Evolutionary conservation across 768 basidiomycete genomes (phyloP), one percentile per base, ranked within the genome.

Genomic region (Porphyrellus cyaneotinctus): DNA sequence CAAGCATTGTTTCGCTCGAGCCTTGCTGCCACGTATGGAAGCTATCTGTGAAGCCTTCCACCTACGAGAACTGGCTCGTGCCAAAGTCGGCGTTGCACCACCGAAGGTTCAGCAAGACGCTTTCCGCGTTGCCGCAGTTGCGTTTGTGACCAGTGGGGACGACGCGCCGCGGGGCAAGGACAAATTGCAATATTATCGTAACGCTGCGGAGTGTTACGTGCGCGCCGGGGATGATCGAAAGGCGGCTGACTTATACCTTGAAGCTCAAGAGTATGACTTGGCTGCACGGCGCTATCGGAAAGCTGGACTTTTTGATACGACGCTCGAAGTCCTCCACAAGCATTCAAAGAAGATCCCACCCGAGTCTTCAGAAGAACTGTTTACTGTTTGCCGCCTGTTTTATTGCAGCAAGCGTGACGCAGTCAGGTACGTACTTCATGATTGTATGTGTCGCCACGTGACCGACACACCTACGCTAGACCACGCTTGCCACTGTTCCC

Each of bases 1-100:
- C 0, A 75, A 74, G 70, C 72, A 79, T 43, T 80, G 79, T 51
- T 84, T 76, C 39, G 72, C 75, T 43, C 73, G 77, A 4, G 85
- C 84, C 1, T 65, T 55, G 2, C 60, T 72, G 42, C 64, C 55
- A 0, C 72, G 73, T 15, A 73, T 83, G 64, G 74, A 66, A 15
- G 71, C 64, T 3, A 72, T 83, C 11, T 74, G 82, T 2, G 55
- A 76, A 9, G 80, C 84, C 0, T 84, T 81, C 57, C 71, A 75
- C 47, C 72, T 83, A 6, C 76, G 82, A 49, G 76, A 81, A 54
- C 63, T 74, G 24, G 84, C 84, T 10, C 69, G 74, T 39, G 52
- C 61, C 43, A 22, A 67, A 54, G 26, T 64, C 2, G 65, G 70
- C 42, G 57, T 70, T 23, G 64, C 66, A 4, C 36, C 52, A 14